A percentile compares a stretch with the other conserved stretches of the same genome.
Evolutionary conservation across 192 early-diverging fungal genomes (phyloP).

Genomic region (Mortierella alpina): DNA sequence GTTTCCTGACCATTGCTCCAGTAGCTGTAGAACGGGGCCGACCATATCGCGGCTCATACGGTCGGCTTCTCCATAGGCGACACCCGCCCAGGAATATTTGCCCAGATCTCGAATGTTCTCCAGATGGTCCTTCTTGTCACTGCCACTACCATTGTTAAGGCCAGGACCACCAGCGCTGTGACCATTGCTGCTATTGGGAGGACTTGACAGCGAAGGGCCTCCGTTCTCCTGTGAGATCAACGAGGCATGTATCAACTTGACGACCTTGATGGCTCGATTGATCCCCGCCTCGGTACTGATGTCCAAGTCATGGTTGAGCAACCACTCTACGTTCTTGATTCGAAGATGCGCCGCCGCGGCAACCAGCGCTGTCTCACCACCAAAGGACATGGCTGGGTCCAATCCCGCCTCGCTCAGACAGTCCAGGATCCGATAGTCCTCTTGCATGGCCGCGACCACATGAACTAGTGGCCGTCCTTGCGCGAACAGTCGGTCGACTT

Average conservation of each 20-base stretch:
- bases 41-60: constrained; percentile 32
- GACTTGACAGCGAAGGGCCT: neutral
- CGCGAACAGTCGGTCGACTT: constrained; percentile 1
- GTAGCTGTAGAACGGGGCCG: constrained; percentile 25
- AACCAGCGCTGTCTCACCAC: constrained; percentile 32
- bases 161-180: neutral
- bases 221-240: neutral
- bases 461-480: constrained; percentile 38
- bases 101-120: constrained; percentile 38
- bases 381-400: constrained; percentile 40
- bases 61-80: constrained; percentile 6
- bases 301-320: constrained; percentile 47
- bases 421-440: constrained; percentile 46
- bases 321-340: constrained; percentile 49
- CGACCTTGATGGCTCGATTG: constrained; percentile 23
- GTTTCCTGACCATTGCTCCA: constrained; percentile 42
- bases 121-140: constrained; percentile 2
- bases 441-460: constrained; percentile 51
- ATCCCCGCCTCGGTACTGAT: constrained; percentile 18
- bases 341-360: constrained; percentile 35
- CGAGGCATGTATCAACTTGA: constrained; percentile 11
- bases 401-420: constrained; percentile 47
- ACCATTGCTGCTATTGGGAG: neutral
- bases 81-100: constrained; percentile 44
- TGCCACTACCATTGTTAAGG: neutral